phyloP scores from a whole-genome alignment of 768 basidiomycete species.

The Mycena albidolilacea region DNA sequence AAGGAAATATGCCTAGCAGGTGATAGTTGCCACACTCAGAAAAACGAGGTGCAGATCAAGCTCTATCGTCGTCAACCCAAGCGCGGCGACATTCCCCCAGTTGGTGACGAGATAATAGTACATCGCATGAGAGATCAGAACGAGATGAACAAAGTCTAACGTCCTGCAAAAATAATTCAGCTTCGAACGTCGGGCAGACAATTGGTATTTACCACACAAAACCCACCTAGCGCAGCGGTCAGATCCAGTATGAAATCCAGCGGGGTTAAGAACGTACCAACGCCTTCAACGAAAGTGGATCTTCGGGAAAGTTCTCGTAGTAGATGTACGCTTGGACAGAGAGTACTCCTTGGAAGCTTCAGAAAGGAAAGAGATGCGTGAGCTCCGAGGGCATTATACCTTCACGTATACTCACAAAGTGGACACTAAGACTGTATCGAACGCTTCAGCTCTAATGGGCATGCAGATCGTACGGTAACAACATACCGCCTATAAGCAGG shows the following conservation, averaged over 20 bases:
- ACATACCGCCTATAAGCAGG: slow-evolving; percentile 16
- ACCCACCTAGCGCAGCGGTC: slow-evolving; percentile 15
- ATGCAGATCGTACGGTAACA: slow-evolving; percentile 7
- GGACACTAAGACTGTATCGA: too few species aligned
- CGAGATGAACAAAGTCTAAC: slow-evolving; percentile 39
- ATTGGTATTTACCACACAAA: slow-evolving; percentile 24
- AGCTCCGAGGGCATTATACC: too few species aligned
- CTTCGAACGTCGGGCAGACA: not conserved
- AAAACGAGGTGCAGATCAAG: slow-evolving; percentile 37
- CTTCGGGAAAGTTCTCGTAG: slow-evolving; percentile 26
- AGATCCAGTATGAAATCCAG: not conserved
- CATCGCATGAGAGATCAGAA: slow-evolving; percentile 37
- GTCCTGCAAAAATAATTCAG: slow-evolving; percentile 30
- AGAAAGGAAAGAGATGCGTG: too few species aligned
- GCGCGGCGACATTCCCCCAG: slow-evolving; percentile 34
- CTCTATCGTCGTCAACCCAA: slow-evolving; percentile 21
- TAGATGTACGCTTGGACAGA: slow-evolving; percentile 28
- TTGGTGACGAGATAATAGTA: slow-evolving; percentile 42
- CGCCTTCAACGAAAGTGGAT: slow-evolving; percentile 22
- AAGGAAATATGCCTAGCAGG: slow-evolving; percentile 40
- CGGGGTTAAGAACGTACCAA: slow-evolving; percentile 30
- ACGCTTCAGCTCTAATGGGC: not conserved
- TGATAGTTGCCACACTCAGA: slow-evolving; percentile 31
- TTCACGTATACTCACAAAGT: too few species aligned
- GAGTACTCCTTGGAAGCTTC: slow-evolving; percentile 34